Conservation (phyloP, 345 rosid species). For the Viola odorata region DNA sequence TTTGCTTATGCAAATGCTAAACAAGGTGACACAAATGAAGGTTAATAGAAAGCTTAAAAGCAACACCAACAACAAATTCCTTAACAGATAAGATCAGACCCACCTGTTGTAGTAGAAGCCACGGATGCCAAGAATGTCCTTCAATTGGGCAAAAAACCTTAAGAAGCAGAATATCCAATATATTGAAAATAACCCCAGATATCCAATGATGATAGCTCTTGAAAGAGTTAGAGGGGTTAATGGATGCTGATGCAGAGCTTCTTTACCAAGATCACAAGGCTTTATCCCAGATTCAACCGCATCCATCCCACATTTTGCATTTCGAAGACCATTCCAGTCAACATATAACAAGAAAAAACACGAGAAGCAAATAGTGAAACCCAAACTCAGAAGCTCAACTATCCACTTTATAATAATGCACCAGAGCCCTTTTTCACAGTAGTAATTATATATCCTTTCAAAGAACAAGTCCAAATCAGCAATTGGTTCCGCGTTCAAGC, state of each 20-base stretch:
- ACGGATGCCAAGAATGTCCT: constrained; percentile 76
- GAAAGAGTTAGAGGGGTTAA: constrained; percentile 83
- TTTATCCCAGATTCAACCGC: constrained; percentile 93
- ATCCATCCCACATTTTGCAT: constrained; percentile 99
- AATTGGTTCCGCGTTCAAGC: constrained; percentile 69
- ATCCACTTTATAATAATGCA: constrained; percentile 94
- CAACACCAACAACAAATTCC: constrained; percentile 3
- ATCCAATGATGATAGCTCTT: constrained; percentile 77
- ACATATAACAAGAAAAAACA: constrained; percentile 91
- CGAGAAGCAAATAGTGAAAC: constrained; percentile 88
- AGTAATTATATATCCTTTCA: constrained; percentile 85
- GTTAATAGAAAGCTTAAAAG: neutral
- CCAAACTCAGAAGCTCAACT: constrained; percentile 83
- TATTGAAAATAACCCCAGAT: constrained; percentile 72
- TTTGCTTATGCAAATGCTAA: constrained; percentile 2
- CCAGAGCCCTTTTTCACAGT: constrained; percentile 95
- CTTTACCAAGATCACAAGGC: constrained; percentile 95
- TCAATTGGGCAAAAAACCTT: constrained; percentile 83
- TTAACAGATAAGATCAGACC: constrained; percentile 13
- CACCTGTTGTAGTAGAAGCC: constrained; percentile 81
- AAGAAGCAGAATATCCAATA: constrained; percentile 90
- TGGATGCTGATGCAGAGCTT: constrained; percentile 86
- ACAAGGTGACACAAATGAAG: neutral
- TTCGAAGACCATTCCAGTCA: constrained; percentile 96
- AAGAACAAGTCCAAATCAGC: constrained; percentile 92